Conservation (phyloP, 306 rosid genomes). For the Datisca glomerata region DNA sequence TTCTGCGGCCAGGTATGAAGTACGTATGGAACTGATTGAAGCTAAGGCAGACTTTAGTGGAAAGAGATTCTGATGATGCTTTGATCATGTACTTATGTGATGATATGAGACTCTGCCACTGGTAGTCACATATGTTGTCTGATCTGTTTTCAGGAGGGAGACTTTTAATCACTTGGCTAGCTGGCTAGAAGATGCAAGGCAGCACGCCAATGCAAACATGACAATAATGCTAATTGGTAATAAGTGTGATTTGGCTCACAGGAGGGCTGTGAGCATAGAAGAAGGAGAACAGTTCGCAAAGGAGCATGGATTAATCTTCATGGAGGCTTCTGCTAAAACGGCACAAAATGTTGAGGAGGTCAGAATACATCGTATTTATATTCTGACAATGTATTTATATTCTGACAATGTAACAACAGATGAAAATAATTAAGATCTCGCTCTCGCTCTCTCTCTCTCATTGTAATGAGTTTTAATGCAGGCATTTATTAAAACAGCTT, state of each 20-base stretch:
- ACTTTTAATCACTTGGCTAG: conserved; percentile 98
- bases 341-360: conserved; percentile 99
- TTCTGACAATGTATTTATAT: neutral
- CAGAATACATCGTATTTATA: neutral
- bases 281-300: conserved; percentile 99
- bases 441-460: conserved; percentile 1
- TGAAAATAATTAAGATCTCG: no score
- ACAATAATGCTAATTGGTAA: conserved; percentile 93
- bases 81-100: neutral
- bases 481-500: conserved; percentile 97
- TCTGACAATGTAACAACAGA: no score
- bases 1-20: no score
- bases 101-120: no score
- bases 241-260: conserved; percentile 92
- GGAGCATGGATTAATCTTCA: conserved; percentile 94
- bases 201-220: conserved; percentile 98
- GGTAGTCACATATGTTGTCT: neutral
- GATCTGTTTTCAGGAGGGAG: conserved; percentile 58
- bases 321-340: conserved; percentile 99
- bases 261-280: conserved; percentile 98
- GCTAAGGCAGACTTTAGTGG: neutral
- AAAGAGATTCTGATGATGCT: neutral
- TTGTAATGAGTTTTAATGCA: conserved; percentile 8
- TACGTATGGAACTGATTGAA: neutral
- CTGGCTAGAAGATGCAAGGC: conserved; percentile 99